These are phyloP conservation scores for Chaetomium tenue DNA, from an alignment of 495 filamentous ascomycete species.

Conservation along the genomic window DNA sequence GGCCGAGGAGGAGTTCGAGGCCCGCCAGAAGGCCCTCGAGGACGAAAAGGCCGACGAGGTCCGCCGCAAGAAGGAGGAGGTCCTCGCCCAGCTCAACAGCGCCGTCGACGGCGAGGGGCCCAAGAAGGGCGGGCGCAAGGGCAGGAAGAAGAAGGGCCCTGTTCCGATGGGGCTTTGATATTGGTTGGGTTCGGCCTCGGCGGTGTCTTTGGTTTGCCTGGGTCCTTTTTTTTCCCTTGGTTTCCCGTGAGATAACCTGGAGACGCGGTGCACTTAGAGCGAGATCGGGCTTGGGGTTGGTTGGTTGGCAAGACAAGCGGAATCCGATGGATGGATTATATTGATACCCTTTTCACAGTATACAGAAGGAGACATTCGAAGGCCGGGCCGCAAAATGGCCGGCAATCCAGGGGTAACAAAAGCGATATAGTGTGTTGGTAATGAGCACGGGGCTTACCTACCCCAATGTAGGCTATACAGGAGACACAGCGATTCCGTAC, in stretches of 20 bases:
- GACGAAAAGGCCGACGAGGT: slow-evolving; percentile 47
- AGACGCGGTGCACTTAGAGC: not conserved
- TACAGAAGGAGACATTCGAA: not conserved
- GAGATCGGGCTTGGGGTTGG: not conserved
- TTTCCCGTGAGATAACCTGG: too few relatives aligned
- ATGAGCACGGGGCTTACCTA: not conserved
- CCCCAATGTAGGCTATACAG: too few relatives aligned
- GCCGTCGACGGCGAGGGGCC: slow-evolving; percentile 36
- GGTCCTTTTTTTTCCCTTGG: not conserved
- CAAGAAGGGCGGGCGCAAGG: slow-evolving; percentile 32
- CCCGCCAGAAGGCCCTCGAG: slow-evolving; percentile 47
- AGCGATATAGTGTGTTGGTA: not conserved
- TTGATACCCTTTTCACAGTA: slow-evolving; percentile 22
- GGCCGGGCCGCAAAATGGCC: too few relatives aligned
- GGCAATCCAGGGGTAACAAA: not conserved
- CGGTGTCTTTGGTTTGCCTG: not conserved
- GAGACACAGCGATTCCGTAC: too few relatives aligned
- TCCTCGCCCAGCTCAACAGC: slow-evolving; percentile 47
- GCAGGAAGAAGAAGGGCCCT: slow-evolving; percentile 26
- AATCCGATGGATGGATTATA: slow-evolving; percentile 4
- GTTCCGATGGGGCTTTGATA: slow-evolving; percentile 24
- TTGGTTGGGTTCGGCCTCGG: not conserved
- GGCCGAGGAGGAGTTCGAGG: slow-evolving; percentile 65
- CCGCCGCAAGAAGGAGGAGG: slow-evolving; percentile 54
- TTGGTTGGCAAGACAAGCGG: not conserved